Conservation (phyloP, 257 asterid genomes). For the Solanum paucissectum region DNA sequence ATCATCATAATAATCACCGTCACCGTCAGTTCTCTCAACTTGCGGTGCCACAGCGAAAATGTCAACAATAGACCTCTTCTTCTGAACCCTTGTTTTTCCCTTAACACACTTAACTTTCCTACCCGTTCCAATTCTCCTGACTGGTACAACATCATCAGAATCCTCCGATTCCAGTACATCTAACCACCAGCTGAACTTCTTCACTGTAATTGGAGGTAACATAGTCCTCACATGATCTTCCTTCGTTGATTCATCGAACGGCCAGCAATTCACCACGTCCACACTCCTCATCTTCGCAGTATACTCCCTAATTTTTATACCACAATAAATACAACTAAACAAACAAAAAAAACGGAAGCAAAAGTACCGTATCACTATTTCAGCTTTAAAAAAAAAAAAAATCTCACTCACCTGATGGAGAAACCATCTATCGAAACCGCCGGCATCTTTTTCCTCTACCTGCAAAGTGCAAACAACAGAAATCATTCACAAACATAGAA, state of each 20-base stretch:
- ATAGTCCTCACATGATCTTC: conserved; percentile 22
- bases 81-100: conserved; percentile 36
- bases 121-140: not conserved
- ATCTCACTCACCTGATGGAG: conserved; percentile 38
- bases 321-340: not conserved
- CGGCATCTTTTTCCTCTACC: conserved; percentile 14
- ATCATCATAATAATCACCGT: conserved; percentile 9
- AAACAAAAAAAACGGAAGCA: not conserved
- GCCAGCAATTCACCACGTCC: conserved; percentile 70
- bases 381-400: not conserved
- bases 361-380: not conserved
- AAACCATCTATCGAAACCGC: conserved; percentile 32
- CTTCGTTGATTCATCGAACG: conserved; percentile 30
- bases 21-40: conserved; percentile 21
- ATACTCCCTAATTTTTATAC: conserved; percentile 32
- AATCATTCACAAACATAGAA: not conserved
- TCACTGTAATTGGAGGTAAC: conserved; percentile 52
- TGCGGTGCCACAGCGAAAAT: conserved; percentile 59
- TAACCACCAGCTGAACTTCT: conserved; percentile 68
- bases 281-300: conserved; percentile 49
- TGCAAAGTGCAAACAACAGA: conserved; percentile 7
- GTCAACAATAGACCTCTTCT: conserved; percentile 68
- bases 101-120: conserved; percentile 5
- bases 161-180: conserved; percentile 24
- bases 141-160: conserved; percentile 15